Evolutionary conservation across 1,139 yeast species (phyloP).

Genomic region (Saccharomyces pastorianus): DNA sequence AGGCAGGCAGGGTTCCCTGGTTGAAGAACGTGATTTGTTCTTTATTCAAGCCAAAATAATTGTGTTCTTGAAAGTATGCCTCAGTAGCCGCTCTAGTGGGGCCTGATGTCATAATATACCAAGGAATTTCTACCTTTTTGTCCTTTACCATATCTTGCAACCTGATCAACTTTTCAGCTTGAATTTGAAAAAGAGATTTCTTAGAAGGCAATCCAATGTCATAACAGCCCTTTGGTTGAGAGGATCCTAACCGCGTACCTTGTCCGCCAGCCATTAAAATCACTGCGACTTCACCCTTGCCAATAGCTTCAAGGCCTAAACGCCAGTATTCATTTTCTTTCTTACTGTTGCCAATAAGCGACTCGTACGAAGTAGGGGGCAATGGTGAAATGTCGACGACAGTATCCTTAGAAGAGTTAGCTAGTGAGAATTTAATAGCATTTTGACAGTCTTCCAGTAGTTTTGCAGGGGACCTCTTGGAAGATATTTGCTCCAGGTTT

Average conservation of each 20-base stretch:
- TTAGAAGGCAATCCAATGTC: slow-evolving; percentile 77
- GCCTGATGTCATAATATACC: slow-evolving; percentile 96
- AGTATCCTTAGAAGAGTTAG: slow-evolving; percentile 5
- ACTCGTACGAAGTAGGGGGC: slow-evolving; percentile 27
- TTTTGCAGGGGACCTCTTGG: slow-evolving; percentile 14
- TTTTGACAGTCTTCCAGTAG: slow-evolving; percentile 20
- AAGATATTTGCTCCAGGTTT: slow-evolving; percentile 16
- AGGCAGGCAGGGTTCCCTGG: slow-evolving; percentile 94
- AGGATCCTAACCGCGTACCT: slow-evolving; percentile 88
- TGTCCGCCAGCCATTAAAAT: slow-evolving; percentile 97
- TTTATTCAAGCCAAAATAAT: slow-evolving; percentile 60
- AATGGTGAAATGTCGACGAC: slow-evolving; percentile 19
- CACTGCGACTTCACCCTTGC: slow-evolving; percentile 72
- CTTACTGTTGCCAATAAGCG: slow-evolving; percentile 22
- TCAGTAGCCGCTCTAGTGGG: slow-evolving; percentile 81
- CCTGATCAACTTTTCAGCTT: slow-evolving; percentile 73
- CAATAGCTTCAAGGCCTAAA: slow-evolving; percentile 62
- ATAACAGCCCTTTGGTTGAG: slow-evolving; percentile 88
- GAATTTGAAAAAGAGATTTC: slow-evolving; percentile 82
- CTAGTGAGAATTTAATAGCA: slow-evolving; percentile 19
- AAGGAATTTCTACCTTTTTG: slow-evolving; percentile 41
- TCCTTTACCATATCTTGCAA: slow-evolving; percentile 50
- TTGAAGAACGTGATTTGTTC: slow-evolving; percentile 70
- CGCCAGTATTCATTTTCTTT: slow-evolving; percentile 43
- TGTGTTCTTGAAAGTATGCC: slow-evolving; percentile 49